Conservation (phyloP, 2,329 filamentous ascomycete species). For the Aureobasidium uvarum region DNA sequence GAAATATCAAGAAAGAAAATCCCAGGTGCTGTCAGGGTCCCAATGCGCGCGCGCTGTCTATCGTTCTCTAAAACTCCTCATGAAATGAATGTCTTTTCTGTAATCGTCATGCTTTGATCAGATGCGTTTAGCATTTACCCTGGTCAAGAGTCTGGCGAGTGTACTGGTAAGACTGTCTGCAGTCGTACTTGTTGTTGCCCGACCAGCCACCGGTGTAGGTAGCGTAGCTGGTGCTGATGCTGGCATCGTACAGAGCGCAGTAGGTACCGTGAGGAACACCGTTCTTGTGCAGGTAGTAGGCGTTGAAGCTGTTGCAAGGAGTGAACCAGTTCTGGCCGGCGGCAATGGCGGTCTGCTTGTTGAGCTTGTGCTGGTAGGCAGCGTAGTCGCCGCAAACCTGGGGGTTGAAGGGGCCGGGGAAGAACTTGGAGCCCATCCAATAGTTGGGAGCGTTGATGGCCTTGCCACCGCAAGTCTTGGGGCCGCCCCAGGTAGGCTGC, state of each 20-base stretch:
- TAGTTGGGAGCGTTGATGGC: conserved; percentile 28
- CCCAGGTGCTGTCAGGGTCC: neutral
- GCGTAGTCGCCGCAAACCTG: conserved; percentile 33
- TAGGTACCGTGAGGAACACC: conserved; percentile 30
- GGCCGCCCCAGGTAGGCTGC: conserved; percentile 35
- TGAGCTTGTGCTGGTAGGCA: conserved; percentile 31
- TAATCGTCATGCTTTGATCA: neutral
- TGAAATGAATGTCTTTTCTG: conserved; percentile 4
- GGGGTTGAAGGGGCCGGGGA: conserved; percentile 34
- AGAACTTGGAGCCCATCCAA: conserved; percentile 32
- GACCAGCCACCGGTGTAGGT: conserved; percentile 27
- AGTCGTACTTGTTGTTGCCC: conserved; percentile 27
- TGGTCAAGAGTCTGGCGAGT: conserved; percentile 24
- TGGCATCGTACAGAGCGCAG: conserved; percentile 32
- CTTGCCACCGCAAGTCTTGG: conserved; percentile 32
- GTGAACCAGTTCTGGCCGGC: conserved; percentile 27
- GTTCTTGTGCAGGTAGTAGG: conserved; percentile 32
- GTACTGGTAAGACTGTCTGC: conserved; percentile 29
- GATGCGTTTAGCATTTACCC: conserved; percentile 25
- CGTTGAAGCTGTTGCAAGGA: conserved; percentile 32
- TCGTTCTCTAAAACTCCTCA: neutral
- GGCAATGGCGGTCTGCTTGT: conserved; percentile 27
- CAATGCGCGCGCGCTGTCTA: conserved; percentile 7
- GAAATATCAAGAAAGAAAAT: neutral
- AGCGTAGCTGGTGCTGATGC: conserved; percentile 28